Evolutionary conservation across 1,284 basidiomycete genomes (phyloP).

Genomic region (Fistulinella cinereoalba): DNA sequence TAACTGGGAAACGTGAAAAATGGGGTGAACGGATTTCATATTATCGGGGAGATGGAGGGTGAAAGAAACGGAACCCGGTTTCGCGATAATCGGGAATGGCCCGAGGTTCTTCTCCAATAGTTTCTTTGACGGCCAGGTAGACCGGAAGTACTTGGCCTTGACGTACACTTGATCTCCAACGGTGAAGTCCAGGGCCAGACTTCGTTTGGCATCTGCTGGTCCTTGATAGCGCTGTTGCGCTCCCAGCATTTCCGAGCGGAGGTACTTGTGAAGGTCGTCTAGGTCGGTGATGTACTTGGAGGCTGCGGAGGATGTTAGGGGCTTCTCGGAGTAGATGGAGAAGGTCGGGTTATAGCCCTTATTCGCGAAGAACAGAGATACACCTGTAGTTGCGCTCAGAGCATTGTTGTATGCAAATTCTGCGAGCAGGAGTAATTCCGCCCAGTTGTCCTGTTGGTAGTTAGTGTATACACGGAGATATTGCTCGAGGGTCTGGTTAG

Average conservation of each 20-base stretch:
- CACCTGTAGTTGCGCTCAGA: neutral
- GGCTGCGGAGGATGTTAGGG: neutral
- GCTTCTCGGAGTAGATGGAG: neutral
- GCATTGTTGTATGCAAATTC: slow-evolving; percentile 30
- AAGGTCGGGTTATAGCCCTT: neutral
- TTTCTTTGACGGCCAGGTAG: slow-evolving; percentile 19
- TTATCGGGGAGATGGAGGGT: neutral
- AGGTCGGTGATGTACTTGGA: neutral
- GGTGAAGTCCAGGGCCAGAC: neutral
- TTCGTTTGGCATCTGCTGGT: neutral
- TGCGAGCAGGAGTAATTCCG: slow-evolving; percentile 23
- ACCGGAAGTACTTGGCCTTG: slow-evolving; percentile 1
- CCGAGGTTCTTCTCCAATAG: slow-evolving; percentile 23
- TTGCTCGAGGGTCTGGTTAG: neutral
- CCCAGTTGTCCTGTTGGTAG: no score
- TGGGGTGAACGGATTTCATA: neutral
- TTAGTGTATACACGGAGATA: neutral
- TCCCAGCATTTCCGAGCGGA: neutral
- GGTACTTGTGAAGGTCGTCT: neutral
- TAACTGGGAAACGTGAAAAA: neutral
- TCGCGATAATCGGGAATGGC: slow-evolving; percentile 20
- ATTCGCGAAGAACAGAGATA: neutral
- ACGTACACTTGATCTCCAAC: no score
- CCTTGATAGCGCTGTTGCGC: no score
- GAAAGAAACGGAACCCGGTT: neutral